These are phyloP conservation scores for Micractinium conductrix DNA, from an alignment of 139 green algal genomes.

Conservation along the genomic window DNA sequence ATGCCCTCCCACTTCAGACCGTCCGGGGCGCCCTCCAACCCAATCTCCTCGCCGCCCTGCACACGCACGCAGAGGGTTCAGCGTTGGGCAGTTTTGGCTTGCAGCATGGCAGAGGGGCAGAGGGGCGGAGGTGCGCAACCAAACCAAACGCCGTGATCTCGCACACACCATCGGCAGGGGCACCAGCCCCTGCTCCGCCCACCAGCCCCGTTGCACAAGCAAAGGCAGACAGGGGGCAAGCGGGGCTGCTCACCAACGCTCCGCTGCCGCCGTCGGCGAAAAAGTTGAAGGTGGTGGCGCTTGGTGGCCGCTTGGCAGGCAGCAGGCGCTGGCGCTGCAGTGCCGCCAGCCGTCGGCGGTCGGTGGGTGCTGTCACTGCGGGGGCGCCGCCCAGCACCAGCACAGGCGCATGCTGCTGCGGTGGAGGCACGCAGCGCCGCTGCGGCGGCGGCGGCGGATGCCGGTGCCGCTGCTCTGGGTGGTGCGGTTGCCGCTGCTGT, in stretches of 20 bases:
- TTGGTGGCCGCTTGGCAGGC: constrained; percentile 6
- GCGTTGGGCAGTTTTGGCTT: not conserved
- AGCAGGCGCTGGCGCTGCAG: constrained; percentile 3
- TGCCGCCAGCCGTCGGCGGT: not conserved
- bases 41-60: constrained; percentile 27
- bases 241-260: not conserved
- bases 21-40: not conserved
- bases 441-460: not conserved
- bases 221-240: not conserved
- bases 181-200: not conserved
- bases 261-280: constrained; percentile 26
- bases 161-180: not conserved
- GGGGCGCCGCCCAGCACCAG: constrained; percentile 32
- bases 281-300: constrained; percentile 11
- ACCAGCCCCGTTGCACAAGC: not conserved
- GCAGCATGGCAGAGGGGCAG: too few species aligned
- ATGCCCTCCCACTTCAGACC: constrained; percentile 23
- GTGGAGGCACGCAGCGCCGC: too few species aligned
- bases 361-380: constrained; percentile 5
- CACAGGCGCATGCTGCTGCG: not conserved
- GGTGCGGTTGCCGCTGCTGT: not conserved
- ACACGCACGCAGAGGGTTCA: not conserved
- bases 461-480: not conserved
- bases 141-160: not conserved
- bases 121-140: not conserved